Conservation (phyloP, 805 yeast genomes). For the Nadsonia fulvescens region DNA sequence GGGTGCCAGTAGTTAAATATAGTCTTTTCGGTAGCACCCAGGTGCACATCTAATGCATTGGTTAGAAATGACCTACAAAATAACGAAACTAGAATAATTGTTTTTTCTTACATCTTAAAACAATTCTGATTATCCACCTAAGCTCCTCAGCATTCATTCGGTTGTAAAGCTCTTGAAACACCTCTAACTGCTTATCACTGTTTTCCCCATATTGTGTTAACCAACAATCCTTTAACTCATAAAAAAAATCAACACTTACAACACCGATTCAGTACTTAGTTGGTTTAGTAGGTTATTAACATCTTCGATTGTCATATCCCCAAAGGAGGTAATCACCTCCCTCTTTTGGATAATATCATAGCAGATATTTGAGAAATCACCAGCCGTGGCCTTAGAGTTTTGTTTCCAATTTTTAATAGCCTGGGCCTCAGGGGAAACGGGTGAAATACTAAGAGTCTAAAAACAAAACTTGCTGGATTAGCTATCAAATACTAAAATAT, state of each 20-base stretch:
- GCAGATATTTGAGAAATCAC: slow-evolving; percentile 30
- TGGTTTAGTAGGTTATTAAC: slow-evolving; percentile 31
- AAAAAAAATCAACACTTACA: no score
- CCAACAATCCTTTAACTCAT: no score
- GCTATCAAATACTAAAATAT: no score
- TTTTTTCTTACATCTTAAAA: slow-evolving; percentile 40
- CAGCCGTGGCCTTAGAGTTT: slow-evolving; percentile 25
- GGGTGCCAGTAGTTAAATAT: slow-evolving; percentile 58
- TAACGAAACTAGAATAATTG: slow-evolving; percentile 5
- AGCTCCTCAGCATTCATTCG: slow-evolving; percentile 44
- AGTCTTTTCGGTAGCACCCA: slow-evolving; percentile 42
- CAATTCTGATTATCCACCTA: slow-evolving; percentile 47
- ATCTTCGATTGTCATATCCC: slow-evolving; percentile 27
- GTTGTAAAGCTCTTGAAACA: slow-evolving; percentile 33
- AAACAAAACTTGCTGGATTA: no score
- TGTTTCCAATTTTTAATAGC: slow-evolving; percentile 31
- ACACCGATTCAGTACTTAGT: no score
- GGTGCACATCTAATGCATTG: slow-evolving; percentile 15
- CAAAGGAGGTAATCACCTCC: slow-evolving; percentile 22
- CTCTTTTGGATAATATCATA: slow-evolving; percentile 32
- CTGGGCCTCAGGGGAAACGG: slow-evolving; percentile 41
- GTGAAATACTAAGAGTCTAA: slow-evolving; percentile 38
- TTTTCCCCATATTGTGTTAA: slow-evolving; percentile 19
- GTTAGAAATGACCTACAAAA: no score
- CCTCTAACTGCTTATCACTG: slow-evolving; percentile 23